phyloP scores from a whole-genome alignment of 192 early-diverging fungal genomes.

The Backusella psychrophila region DNA sequence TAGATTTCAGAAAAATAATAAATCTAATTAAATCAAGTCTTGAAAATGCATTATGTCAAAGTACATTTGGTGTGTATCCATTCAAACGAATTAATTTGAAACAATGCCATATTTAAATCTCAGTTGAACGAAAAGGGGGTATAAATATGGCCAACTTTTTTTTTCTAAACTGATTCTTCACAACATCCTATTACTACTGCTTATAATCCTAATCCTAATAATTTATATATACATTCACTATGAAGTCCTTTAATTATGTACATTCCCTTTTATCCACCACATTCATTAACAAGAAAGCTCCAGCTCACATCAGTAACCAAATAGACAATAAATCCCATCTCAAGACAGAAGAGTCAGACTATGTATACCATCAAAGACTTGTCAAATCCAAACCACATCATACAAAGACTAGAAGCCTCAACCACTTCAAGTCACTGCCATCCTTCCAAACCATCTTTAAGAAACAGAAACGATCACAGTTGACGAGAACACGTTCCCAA shows the following conservation, averaged over 20 bases:
- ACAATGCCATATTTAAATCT: background rate
- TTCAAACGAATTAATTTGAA: background rate
- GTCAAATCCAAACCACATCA: background rate
- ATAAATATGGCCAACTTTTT: background rate
- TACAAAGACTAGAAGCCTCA: background rate
- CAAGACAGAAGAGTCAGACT: background rate
- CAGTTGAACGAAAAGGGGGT: background rate
- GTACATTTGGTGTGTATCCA: background rate
- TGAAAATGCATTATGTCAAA: background rate
- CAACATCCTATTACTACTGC: background rate
- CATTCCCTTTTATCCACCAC: background rate
- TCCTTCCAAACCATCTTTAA: background rate
- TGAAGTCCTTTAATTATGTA: background rate
- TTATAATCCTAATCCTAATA: background rate
- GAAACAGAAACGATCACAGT: background rate
- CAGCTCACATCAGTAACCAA: background rate
- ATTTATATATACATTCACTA: background rate
- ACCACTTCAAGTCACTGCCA: background rate
- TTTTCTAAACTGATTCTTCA: background rate
- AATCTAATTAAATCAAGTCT: background rate
- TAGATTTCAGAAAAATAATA: background rate
- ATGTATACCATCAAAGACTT: background rate
- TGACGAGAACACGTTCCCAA: background rate
- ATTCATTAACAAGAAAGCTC: background rate
- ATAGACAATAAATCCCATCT: background rate